Evolutionary conservation across 2,329 filamentous ascomycete species (phyloP).

Genomic region (Aspergillus brunneoviolaceus): DNA sequence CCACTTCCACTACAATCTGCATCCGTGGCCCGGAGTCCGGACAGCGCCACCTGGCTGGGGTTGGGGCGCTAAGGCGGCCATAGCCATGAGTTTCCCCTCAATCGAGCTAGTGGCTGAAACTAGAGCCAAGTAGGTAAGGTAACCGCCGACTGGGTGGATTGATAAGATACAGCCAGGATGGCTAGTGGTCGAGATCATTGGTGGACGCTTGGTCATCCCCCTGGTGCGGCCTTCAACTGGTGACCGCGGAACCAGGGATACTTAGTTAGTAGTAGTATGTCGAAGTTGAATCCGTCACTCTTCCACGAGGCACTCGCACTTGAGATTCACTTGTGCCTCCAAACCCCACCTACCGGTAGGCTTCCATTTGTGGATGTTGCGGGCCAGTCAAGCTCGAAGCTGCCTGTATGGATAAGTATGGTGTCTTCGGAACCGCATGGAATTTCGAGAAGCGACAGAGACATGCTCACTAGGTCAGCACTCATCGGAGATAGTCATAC

Average conservation of each 20-base stretch:
- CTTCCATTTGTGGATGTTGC: slow-evolving; percentile 9
- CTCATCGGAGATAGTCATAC: neutral
- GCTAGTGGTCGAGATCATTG: slow-evolving; percentile 3
- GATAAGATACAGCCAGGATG: slow-evolving; percentile 5
- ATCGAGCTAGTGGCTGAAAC: neutral
- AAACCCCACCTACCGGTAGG: neutral
- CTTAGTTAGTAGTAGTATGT: neutral
- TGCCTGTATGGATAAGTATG: neutral
- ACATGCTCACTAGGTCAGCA: neutral
- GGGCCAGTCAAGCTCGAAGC: slow-evolving; percentile 16
- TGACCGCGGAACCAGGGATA: neutral
- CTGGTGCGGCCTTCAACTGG: neutral
- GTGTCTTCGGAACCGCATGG: too few relatives aligned
- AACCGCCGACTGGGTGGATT: slow-evolving; percentile 4
- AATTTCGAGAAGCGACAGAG: too few relatives aligned
- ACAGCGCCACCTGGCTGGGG: slow-evolving; percentile 6
- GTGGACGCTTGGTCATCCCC: neutral
- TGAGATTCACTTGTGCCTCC: neutral
- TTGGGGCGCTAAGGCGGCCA: slow-evolving; percentile 3
- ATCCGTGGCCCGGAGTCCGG: neutral
- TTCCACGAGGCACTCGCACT: slow-evolving; percentile 4
- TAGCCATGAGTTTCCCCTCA: neutral
- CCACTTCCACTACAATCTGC: neutral
- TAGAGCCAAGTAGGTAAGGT: slow-evolving; percentile 1
- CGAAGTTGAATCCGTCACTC: neutral